phyloP scores from a whole-genome alignment of 208 protist genomes.

The Trypanosoma theileri region DNA sequence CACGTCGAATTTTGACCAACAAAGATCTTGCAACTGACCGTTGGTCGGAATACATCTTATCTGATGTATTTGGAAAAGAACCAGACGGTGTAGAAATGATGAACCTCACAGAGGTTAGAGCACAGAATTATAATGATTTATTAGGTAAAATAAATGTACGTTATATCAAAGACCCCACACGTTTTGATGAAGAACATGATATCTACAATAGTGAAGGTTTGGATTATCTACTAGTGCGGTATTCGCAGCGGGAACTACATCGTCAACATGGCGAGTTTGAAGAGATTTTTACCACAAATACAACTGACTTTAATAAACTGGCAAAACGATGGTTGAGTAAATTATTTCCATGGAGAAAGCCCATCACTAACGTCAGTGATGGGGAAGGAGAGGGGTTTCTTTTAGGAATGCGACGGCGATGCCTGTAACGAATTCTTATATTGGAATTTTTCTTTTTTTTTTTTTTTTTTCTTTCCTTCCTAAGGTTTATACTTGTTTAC shows the following conservation, averaged over 20 bases:
- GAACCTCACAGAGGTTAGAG: not conserved
- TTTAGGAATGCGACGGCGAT: slow-evolving; percentile 28
- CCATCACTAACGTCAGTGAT: not conserved
- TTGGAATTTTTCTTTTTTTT: too few species aligned
- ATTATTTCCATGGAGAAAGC: not conserved
- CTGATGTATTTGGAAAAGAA: not conserved
- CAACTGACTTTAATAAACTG: not conserved
- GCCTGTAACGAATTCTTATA: not conserved
- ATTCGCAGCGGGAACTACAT: slow-evolving; percentile 39
- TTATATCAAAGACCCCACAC: slow-evolving; percentile 42
- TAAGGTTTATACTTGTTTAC: too few species aligned
- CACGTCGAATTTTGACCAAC: not conserved
- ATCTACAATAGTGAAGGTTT: slow-evolving; percentile 36
- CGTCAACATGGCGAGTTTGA: slow-evolving; percentile 33
- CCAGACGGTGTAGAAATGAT: not conserved
- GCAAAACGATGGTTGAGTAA: slow-evolving; percentile 11
- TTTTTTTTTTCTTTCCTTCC: too few species aligned
- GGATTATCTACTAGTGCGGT: slow-evolving; percentile 49
- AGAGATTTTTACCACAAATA: slow-evolving; percentile 29
- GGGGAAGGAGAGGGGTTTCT: slow-evolving; percentile 23
- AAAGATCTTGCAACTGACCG: not conserved
- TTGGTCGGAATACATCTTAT: slow-evolving; percentile 6
- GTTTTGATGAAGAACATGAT: slow-evolving; percentile 31
- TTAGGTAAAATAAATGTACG: slow-evolving; percentile 12
- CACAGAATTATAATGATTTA: not conserved